A percentile compares a stretch with the other conserved stretches of the same genome.
phyloP scores from a whole-genome alignment of 768 basidiomycete species.

The Phlegmacium glaucopus region DNA sequence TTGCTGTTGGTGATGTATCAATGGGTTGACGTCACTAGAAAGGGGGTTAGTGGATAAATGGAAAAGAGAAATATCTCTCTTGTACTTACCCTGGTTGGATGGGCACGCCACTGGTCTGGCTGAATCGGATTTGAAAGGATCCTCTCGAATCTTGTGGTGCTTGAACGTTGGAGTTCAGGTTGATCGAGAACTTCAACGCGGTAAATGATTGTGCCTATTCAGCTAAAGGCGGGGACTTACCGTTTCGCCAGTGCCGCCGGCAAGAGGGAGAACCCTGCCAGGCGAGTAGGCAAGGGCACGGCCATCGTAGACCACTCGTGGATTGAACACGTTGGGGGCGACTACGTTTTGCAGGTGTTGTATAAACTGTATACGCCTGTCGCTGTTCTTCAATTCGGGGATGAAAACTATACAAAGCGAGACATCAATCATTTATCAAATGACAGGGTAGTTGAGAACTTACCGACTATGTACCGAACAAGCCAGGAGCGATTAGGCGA shows the following conservation, averaged over 20 bases:
- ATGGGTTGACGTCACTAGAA: slow-evolving; percentile 23
- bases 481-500: neutral
- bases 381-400: neutral
- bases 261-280: slow-evolving; percentile 21
- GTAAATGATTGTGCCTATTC: neutral
- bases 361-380: slow-evolving; percentile 22
- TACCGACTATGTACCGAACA: neutral
- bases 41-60: neutral
- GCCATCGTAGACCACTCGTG: slow-evolving; percentile 45
- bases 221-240: slow-evolving; percentile 18
- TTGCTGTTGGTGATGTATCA: slow-evolving; percentile 12
- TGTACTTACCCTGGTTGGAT: slow-evolving; percentile 38
- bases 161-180: too few species aligned
- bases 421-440: too few species aligned
- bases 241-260: slow-evolving; percentile 21
- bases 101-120: slow-evolving; percentile 32
- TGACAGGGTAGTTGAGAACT: neutral
- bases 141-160: slow-evolving; percentile 20
- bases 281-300: slow-evolving; percentile 39
- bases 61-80: neutral
- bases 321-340: slow-evolving; percentile 33
- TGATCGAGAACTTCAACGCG: too few species aligned
- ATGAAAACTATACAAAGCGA: too few species aligned
- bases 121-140: slow-evolving; percentile 26
- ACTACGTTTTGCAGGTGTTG: slow-evolving; percentile 36